Percentiles rank a stretch among this genome's conserved stretches.
These are phyloP conservation scores for Aspergillus sclerotiicarbonarius DNA, from an alignment of 495 filamentous ascomycete genomes.

Conservation along the genomic window DNA sequence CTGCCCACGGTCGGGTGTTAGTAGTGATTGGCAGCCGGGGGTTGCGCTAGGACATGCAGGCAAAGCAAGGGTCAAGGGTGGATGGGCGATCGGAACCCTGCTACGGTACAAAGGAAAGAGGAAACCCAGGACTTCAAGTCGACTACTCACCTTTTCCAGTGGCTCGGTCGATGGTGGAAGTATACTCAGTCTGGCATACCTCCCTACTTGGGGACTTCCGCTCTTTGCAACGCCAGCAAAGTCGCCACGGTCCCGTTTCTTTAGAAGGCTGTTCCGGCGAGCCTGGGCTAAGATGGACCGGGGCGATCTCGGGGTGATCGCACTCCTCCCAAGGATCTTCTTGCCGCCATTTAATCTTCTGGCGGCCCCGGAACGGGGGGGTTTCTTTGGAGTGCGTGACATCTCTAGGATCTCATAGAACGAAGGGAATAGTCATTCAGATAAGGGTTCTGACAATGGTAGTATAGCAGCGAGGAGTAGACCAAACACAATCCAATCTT, in stretches of 20 bases:
- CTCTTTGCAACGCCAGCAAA: constrained; percentile 1
- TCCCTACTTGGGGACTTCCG: not conserved
- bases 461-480: too few relatives aligned
- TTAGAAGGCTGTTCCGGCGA: constrained; percentile 7
- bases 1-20: constrained; percentile 20
- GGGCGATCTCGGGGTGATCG: constrained; percentile 10
- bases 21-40: not conserved
- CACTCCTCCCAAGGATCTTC: not conserved
- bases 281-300: constrained; percentile 11
- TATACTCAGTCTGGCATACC: constrained; percentile 13
- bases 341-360: not conserved
- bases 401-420: not conserved
- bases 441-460: too few relatives aligned
- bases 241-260: constrained; percentile 1
- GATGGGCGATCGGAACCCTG: not conserved
- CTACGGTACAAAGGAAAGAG: not conserved
- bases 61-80: constrained; percentile 10
- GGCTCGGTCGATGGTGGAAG: constrained; percentile 20
- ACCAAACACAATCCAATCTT: too few relatives aligned
- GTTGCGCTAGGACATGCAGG: constrained; percentile 8
- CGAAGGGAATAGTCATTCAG: too few relatives aligned
- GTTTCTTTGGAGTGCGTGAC: not conserved
- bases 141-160: constrained; percentile 20
- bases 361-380: not conserved
- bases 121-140: not conserved